Base-by-base conservation (phyloP, 805 yeast species). In the Nakazawaea sp. region DNA sequence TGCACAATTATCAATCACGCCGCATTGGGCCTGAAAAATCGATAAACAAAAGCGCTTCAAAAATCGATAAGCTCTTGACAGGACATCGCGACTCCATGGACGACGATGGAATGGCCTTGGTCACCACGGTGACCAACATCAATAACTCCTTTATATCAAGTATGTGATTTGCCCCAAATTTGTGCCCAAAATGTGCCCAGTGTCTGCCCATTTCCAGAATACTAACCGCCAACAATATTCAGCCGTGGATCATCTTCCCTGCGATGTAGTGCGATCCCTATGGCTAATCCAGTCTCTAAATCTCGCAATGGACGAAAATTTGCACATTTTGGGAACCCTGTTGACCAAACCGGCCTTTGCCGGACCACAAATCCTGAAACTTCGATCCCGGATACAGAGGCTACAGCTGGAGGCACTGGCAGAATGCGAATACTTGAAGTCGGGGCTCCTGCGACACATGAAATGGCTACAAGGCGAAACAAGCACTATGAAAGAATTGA, bases 161-260 rank as follows among this genome's bases (percentile, higher is more conserved):
- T 9, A 27, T 29, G 42, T 38, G 18, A 18, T 11, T 15, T 13
- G n/a, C n/a, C n/a, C n/a, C n/a, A n/a, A n/a, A n/a, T n/a, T n/a
- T n/a, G n/a, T n/a, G n/a, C n/a, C n/a, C n/a, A n/a, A n/a, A n/a
- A n/a, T n/a, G n/a, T n/a, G n/a, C n/a, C n/a, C n/a, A n/a, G n/a
- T n/a, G n/a, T n/a, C n/a, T n/a, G n/a, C n/a, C n/a, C n/a, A n/a
- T n/a, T n/a, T n/a, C n/a, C n/a, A n/a, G n/a, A n/a, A n/a, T n/a
- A n/a, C n/a, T n/a, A n/a, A 24, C 19, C 13, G 19, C 19, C 44
- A 19, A 17, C 25, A n/a, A 3, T 13, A 5, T 11, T 13, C 28
- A 44, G 47, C 47, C 2, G 35, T 61, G 36, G 66, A 61, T 39
- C 66, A 61, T 40, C 36, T 61, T 12, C 66, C 66, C 1, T 61